Evolutionary conservation across 805 yeast genomes (phyloP).

Genomic region (Starmerella vaccinii): DNA sequence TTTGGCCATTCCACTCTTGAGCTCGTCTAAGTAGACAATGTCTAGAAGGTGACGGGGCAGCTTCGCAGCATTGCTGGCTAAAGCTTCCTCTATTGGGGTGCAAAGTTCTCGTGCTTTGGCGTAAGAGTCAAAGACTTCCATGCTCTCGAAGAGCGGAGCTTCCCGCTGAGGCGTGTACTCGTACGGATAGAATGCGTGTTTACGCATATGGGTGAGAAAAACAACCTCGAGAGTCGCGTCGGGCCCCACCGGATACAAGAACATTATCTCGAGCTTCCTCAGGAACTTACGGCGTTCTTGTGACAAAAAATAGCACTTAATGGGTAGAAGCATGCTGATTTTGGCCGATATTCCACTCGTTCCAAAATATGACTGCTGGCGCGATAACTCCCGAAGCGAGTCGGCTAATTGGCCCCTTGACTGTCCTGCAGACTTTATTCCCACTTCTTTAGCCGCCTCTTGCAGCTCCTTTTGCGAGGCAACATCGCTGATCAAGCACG

Average conservation of each 20-base stretch:
- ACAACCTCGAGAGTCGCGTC: constrained; percentile 22
- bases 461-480: constrained; percentile 23
- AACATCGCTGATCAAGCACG: constrained; percentile 16
- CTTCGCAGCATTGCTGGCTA: constrained; percentile 1
- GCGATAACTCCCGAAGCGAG: constrained; percentile 11
- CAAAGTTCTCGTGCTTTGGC: constrained; percentile 20
- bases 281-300: constrained; percentile 12
- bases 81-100: constrained; percentile 21
- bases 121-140: constrained; percentile 19
- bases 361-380: constrained; percentile 20
- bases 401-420: constrained; percentile 15
- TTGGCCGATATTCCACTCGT: constrained; percentile 7
- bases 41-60: not conserved
- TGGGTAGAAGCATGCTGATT: constrained; percentile 5
- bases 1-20: not conserved
- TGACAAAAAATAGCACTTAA: constrained; percentile 12
- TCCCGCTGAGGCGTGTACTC: constrained; percentile 21
- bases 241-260: constrained; percentile 24
- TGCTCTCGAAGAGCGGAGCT: constrained; percentile 20
- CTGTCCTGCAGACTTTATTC: constrained; percentile 8
- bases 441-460: constrained; percentile 14
- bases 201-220: constrained; percentile 23
- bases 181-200: constrained; percentile 22
- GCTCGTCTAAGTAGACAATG: not conserved
- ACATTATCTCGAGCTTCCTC: constrained; percentile 18